Percentiles rank a stretch among this genome's conserved stretches.
These are phyloP conservation scores for Kuraishia floccosa DNA, from an alignment of 805 yeast genomes.

Conservation along the genomic window DNA sequence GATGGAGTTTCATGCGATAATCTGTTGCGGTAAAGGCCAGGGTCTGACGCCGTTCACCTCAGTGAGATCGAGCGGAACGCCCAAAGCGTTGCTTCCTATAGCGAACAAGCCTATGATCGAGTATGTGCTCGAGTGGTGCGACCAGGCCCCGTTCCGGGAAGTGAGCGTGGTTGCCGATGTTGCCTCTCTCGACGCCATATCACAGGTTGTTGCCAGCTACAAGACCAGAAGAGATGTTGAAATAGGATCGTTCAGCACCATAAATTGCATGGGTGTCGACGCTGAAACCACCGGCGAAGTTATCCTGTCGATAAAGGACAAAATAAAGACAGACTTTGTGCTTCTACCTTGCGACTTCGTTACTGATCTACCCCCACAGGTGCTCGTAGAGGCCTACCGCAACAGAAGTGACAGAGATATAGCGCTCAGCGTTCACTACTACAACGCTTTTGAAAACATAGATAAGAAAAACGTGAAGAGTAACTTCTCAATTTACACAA, in stretches of 20 bases:
- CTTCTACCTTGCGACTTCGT: slow-evolving; percentile 89
- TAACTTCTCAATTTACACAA: slow-evolving; percentile 57
- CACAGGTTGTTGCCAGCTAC: slow-evolving; percentile 36
- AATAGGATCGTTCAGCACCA: slow-evolving; percentile 18
- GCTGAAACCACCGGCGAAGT: slow-evolving; percentile 54
- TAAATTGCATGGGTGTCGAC: slow-evolving; percentile 30
- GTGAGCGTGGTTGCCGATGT: slow-evolving; percentile 52
- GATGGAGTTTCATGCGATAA: slow-evolving; percentile 90
- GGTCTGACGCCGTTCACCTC: slow-evolving; percentile 63
- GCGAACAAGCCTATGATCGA: slow-evolving; percentile 86
- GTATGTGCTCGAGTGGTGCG: slow-evolving; percentile 90
- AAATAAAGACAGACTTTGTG: slow-evolving; percentile 46
- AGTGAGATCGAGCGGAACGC: slow-evolving; percentile 47
- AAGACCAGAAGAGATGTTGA: slow-evolving; percentile 25
- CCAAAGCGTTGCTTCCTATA: slow-evolving; percentile 82
- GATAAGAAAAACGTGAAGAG: slow-evolving; percentile 67
- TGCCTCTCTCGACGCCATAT: slow-evolving; percentile 34
- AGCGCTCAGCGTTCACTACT: slow-evolving; percentile 70
- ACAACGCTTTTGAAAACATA: slow-evolving; percentile 61
- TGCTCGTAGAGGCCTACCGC: slow-evolving; percentile 73
- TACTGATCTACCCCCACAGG: slow-evolving; percentile 87
- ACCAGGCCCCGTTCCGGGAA: slow-evolving; percentile 63
- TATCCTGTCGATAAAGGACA: slow-evolving; percentile 34
- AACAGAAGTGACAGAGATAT: slow-evolving; percentile 55
- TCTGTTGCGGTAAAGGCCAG: slow-evolving; percentile 80